These are phyloP conservation scores for Barnettozyma salicaria DNA, from an alignment of 805 yeast species.

Conservation along the genomic window DNA sequence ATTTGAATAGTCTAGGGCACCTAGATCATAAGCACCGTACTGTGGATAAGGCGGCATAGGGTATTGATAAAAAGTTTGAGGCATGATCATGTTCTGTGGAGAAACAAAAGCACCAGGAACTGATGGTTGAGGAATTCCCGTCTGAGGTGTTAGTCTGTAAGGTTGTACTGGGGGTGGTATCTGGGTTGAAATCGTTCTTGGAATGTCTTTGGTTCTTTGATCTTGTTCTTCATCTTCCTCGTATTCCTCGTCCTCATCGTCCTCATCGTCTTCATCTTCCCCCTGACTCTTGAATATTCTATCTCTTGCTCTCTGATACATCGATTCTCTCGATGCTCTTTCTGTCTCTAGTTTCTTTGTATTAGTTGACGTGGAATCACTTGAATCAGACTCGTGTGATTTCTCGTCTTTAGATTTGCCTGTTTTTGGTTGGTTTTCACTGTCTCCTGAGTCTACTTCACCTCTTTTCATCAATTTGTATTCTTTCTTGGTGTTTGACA, in stretches of 20 bases:
- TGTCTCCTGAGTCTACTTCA: conserved; percentile 1
- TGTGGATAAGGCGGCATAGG: conserved; percentile 3
- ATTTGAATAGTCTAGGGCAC: too few relatives aligned
- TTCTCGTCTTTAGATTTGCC: background rate
- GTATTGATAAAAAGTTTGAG: conserved; percentile 2
- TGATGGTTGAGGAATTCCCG: background rate
- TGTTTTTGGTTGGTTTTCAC: background rate
- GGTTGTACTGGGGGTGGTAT: conserved; percentile 4
- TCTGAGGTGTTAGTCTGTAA: too few relatives aligned
- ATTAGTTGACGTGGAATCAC: background rate
- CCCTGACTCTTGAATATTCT: conserved; percentile 30
- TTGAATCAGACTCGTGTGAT: background rate
- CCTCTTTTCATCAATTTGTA: conserved; percentile 25
- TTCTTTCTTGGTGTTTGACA: background rate
- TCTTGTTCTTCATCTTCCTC: conserved; percentile 10
- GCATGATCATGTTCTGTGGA: too few relatives aligned
- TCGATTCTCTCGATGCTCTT: conserved; percentile 36
- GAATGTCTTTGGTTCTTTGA: background rate
- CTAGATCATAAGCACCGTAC: conserved; percentile 7
- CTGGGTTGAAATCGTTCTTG: background rate
- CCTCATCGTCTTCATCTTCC: conserved; percentile 28
- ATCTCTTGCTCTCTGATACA: conserved; percentile 36
- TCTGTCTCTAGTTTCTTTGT: conserved; percentile 27
- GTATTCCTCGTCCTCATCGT: conserved; percentile 20
- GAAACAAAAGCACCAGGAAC: too few relatives aligned